Evolutionary conservation across 805 yeast genomes (phyloP).

Genomic region (Nakazawaea ishiwadae): DNA sequence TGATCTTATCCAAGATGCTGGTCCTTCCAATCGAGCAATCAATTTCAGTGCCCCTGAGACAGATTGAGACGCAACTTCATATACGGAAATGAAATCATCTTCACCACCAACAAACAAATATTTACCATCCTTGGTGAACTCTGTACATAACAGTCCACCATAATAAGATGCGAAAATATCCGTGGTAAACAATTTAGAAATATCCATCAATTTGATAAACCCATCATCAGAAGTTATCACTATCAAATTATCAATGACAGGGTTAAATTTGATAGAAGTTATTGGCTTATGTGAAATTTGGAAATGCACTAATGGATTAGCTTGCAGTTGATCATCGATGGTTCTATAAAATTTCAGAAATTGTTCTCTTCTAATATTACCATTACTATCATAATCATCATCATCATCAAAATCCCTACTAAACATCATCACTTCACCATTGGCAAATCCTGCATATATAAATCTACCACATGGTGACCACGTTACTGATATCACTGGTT

Average conservation of each 20-base stretch:
- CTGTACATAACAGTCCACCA: conserved; percentile 53
- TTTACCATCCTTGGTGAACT: conserved; percentile 43
- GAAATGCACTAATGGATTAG: conserved; percentile 55
- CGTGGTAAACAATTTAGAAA: conserved; percentile 34
- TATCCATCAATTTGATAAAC: conserved; percentile 50
- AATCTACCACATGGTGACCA: conserved; percentile 45
- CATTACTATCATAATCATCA: conserved; percentile 23
- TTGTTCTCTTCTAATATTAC: conserved; percentile 24
- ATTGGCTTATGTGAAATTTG: conserved; percentile 57
- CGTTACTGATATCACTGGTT: conserved; percentile 38
- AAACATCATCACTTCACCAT: conserved; percentile 55
- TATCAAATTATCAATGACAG: conserved; percentile 33
- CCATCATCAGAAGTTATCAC: conserved; percentile 67
- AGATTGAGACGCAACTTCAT: conserved; percentile 24
- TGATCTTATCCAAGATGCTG: conserved; percentile 45
- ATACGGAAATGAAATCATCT: conserved; percentile 45
- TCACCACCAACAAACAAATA: conserved; percentile 49
- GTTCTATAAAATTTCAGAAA: conserved; percentile 28
- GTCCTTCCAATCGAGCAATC: conserved; percentile 37
- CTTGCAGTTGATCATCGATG: conserved; percentile 14
- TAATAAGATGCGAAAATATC: conserved; percentile 63
- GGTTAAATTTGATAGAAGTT: conserved; percentile 40
- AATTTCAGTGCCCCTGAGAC: conserved; percentile 20
- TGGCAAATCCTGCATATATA: conserved; percentile 55
- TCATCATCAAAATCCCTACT: conserved; percentile 47